Conservation (phyloP, 768 basidiomycete species). For the Tricholomella constricta region DNA sequence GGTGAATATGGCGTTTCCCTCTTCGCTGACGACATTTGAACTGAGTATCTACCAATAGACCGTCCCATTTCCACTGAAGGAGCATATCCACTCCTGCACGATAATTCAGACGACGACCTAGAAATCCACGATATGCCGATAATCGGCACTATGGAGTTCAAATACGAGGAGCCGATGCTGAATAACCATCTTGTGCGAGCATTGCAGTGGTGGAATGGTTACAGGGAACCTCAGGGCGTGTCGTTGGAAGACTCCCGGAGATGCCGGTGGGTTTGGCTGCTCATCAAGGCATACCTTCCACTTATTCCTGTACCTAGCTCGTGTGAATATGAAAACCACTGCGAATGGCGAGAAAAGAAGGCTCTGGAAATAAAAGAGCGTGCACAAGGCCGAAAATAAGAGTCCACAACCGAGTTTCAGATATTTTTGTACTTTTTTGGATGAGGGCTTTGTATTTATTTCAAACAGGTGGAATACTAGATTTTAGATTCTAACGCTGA, state of each 20-base stretch:
- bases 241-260: conserved; percentile 55
- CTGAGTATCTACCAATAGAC: not conserved
- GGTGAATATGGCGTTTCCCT: not conserved
- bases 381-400: not conserved
- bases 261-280: conserved; percentile 63
- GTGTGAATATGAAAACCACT: conserved; percentile 74
- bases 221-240: conserved; percentile 72
- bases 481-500: too few species aligned
- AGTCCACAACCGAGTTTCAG: not conserved
- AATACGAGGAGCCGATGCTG: conserved; percentile 53
- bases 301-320: conserved; percentile 36
- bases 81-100: not conserved
- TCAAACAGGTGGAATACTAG: too few species aligned
- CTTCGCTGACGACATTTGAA: not conserved
- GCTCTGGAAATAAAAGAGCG: conserved; percentile 36
- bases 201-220: conserved; percentile 77
- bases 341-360: conserved; percentile 78
- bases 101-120: conserved; percentile 3
- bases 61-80: not conserved
- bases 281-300: not conserved
- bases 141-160: conserved; percentile 67
- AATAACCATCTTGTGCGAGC: conserved; percentile 53
- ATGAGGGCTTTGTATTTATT: too few species aligned
- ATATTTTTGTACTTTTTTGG: not conserved
- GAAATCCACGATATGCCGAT: conserved; percentile 37